These are phyloP conservation scores for Fraxinus excelsior DNA, from an alignment of 257 asterid species.

Conservation along the genomic window DNA sequence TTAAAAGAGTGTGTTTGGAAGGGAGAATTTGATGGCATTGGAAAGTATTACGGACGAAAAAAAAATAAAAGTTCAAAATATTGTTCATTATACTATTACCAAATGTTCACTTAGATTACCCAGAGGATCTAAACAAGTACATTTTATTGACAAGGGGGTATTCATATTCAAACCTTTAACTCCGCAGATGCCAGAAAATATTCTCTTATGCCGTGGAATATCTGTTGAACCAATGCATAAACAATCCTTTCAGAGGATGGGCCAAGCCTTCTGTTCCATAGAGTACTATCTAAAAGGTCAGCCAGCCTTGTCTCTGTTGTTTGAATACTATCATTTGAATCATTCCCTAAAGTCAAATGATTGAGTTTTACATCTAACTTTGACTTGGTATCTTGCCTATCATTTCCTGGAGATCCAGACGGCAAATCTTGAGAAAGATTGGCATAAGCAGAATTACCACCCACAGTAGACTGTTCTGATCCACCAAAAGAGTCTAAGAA, in stretches of 20 bases:
- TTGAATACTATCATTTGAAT: conserved; percentile 48
- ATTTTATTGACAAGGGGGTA: not conserved
- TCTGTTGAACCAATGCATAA: conserved; percentile 93
- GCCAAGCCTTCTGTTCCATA: conserved; percentile 94
- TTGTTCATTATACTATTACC: too few species aligned
- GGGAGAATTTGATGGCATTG: not conserved
- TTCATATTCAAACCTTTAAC: conserved; percentile 56
- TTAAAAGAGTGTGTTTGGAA: not conserved
- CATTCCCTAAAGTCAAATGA: conserved; percentile 64
- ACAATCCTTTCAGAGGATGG: conserved; percentile 96
- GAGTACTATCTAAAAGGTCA: conserved; percentile 96
- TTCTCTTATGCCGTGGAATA: conserved; percentile 95
- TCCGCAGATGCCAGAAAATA: conserved; percentile 91
- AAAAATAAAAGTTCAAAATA: not conserved
- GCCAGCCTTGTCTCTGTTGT: conserved; percentile 89
- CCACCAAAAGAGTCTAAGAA: conserved; percentile 96
- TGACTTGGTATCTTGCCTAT: conserved; percentile 65
- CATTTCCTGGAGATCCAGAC: conserved; percentile 51
- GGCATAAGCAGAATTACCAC: conserved; percentile 42
- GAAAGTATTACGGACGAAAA: not conserved
- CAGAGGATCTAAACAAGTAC: not conserved
- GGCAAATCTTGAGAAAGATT: conserved; percentile 62
- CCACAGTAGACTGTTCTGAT: conserved; percentile 61
- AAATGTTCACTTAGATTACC: too few species aligned
- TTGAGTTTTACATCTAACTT: conserved; percentile 70